phyloP scores from a whole-genome alignment of 2,329 filamentous ascomycete species.

The Verticillium tricorpus region DNA sequence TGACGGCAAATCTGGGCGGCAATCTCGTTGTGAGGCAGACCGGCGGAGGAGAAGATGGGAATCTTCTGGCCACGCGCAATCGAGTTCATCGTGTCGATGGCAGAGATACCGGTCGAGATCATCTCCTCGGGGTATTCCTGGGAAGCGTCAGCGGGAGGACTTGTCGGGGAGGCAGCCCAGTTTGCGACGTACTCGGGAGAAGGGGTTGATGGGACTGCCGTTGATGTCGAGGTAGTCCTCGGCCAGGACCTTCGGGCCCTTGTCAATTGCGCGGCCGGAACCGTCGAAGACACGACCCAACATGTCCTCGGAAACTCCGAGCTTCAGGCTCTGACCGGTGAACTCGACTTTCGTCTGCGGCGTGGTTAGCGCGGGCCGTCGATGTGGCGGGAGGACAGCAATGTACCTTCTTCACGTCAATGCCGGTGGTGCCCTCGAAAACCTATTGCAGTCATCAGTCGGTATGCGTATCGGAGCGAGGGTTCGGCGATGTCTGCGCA shows the following conservation, averaged over 20 bases:
- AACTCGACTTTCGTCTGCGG: slow-evolving; percentile 94
- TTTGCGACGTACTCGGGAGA: slow-evolving; percentile 69
- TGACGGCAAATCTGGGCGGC: slow-evolving; percentile 98
- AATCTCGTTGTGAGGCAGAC: slow-evolving; percentile 99
- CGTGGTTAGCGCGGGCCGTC: slow-evolving; percentile 5
- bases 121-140: slow-evolving; percentile 99
- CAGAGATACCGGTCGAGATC: slow-evolving; percentile 98
- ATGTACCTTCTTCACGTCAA: slow-evolving; percentile 96
- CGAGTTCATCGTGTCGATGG: slow-evolving; percentile 97
- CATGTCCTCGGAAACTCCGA: slow-evolving; percentile 99
- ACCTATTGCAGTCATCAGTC: slow-evolving; percentile 51
- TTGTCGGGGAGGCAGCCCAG: not conserved
- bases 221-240: slow-evolving; percentile 99
- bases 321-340: slow-evolving; percentile 93
- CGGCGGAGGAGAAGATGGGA: slow-evolving; percentile 96
- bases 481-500: slow-evolving; percentile 34
- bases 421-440: slow-evolving; percentile 93
- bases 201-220: slow-evolving; percentile 97
- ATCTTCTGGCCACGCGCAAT: slow-evolving; percentile 99
- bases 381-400: not conserved
- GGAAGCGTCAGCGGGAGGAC: not conserved
- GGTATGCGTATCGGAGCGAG: not conserved
- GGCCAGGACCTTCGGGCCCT: slow-evolving; percentile 94
- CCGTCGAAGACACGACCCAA: slow-evolving; percentile 98
- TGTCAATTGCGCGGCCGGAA: slow-evolving; percentile 96